Conservation (phyloP, 2,329 filamentous ascomycete species). For the Venturia effusa region DNA sequence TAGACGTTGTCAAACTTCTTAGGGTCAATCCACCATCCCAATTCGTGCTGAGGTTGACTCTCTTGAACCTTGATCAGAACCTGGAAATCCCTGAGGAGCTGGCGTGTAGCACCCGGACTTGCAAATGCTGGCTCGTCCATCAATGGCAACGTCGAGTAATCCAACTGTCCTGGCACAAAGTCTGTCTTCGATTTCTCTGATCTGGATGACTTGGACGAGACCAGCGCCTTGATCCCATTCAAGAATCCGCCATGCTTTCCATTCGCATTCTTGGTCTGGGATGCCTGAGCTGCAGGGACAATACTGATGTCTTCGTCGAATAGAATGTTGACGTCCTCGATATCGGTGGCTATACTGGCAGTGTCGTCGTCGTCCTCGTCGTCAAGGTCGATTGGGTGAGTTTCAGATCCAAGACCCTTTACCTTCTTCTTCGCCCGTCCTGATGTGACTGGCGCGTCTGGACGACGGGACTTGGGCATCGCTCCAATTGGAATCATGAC, state of each 20-base stretch:
- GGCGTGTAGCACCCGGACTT: slow-evolving; percentile 47
- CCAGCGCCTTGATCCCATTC: slow-evolving; percentile 1
- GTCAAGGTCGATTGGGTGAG: slow-evolving; percentile 27
- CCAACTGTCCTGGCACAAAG: slow-evolving; percentile 58
- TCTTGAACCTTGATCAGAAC: slow-evolving; percentile 54
- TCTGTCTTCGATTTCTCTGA: slow-evolving; percentile 32
- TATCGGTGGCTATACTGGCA: slow-evolving; percentile 31
- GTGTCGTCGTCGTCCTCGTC: slow-evolving; percentile 19
- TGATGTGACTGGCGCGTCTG: slow-evolving; percentile 18
- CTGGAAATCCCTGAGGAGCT: slow-evolving; percentile 54
- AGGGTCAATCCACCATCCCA: slow-evolving; percentile 76
- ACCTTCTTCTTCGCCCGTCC: slow-evolving; percentile 18
- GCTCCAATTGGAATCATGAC: slow-evolving; percentile 44
- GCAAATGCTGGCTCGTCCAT: slow-evolving; percentile 58
- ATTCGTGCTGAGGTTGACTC: slow-evolving; percentile 46
- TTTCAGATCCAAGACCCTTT: slow-evolving; percentile 18
- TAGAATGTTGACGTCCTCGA: slow-evolving; percentile 37
- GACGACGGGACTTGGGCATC: slow-evolving; percentile 34
- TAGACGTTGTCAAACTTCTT: slow-evolving; percentile 61
- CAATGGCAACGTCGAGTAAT: slow-evolving; percentile 50
- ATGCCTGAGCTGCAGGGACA: neutral
- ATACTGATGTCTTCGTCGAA: slow-evolving; percentile 14
- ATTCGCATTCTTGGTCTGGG: neutral
- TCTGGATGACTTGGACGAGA: neutral
- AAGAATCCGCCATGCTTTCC: slow-evolving; percentile 9